Conservation (phyloP, 306 rosid species). For the Gillenia trifoliata region DNA sequence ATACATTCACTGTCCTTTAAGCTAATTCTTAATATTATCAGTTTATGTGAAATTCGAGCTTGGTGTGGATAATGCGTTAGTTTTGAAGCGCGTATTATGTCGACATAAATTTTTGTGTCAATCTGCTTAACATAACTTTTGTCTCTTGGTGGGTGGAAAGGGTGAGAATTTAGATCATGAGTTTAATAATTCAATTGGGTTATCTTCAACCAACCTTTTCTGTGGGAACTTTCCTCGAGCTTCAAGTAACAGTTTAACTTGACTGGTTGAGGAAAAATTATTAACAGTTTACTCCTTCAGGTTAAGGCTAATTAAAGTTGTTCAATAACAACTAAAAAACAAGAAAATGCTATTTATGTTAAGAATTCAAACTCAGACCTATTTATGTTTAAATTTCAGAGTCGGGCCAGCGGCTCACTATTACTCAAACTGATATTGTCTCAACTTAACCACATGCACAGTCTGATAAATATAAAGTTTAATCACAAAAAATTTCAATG, state of each 20-base stretch:
- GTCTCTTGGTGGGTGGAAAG: conserved; percentile 17
- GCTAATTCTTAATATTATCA: neutral
- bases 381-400: no score
- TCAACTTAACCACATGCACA: no score
- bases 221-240: neutral
- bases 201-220: neutral
- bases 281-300: no score
- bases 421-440: no score
- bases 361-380: no score
- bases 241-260: neutral
- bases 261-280: neutral
- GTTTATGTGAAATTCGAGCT: neutral
- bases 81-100: neutral
- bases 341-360: no score
- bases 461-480: no score
- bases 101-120: neutral
- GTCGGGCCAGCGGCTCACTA: no score
- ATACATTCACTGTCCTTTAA: neutral
- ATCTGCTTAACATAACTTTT: neutral
- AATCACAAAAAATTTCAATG: no score
- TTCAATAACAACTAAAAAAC: no score
- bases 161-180: neutral
- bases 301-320: no score
- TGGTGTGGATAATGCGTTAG: neutral
- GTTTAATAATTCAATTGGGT: neutral